Conservation (phyloP, 176 grass and related monocot species). For the Raddia distichophylla region DNA sequence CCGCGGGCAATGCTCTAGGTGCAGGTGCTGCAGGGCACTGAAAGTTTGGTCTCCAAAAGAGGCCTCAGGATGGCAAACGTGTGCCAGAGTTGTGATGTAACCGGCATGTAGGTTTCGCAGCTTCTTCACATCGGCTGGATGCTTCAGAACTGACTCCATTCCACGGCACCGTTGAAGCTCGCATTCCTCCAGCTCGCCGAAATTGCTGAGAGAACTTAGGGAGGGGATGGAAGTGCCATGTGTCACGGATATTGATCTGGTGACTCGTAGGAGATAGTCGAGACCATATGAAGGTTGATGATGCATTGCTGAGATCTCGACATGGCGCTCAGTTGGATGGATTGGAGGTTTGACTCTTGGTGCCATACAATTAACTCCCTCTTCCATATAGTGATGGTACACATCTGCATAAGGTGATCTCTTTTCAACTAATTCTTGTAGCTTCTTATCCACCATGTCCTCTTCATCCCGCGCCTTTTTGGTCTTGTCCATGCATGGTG, state of each 20-base stretch:
- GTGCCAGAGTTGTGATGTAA: no score
- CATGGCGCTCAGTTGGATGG: neutral
- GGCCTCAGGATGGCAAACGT: no score
- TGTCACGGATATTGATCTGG: neutral
- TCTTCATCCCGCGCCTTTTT: neutral
- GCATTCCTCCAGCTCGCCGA: neutral
- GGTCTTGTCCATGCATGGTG: neutral
- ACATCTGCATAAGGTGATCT: neutral
- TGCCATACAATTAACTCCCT: neutral
- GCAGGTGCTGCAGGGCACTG: neutral
- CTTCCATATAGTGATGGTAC: neutral
- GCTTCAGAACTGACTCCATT: neutral
- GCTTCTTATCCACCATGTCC: neutral
- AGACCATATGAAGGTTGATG: neutral
- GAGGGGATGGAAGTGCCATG: fast-evolving
- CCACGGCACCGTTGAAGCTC: neutral
- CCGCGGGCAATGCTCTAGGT: constrained; percentile 36
- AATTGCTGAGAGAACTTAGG: fast-evolving
- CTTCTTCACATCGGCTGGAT: no score
- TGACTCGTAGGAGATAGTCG: neutral
- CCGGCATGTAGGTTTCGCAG: no score
- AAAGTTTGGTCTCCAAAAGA: neutral
- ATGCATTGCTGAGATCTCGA: neutral
- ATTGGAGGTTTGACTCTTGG: neutral
- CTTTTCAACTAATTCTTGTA: neutral